Conservation (phyloP, 148 eudicot genomes). For the Vaccinium macrocarpon region DNA sequence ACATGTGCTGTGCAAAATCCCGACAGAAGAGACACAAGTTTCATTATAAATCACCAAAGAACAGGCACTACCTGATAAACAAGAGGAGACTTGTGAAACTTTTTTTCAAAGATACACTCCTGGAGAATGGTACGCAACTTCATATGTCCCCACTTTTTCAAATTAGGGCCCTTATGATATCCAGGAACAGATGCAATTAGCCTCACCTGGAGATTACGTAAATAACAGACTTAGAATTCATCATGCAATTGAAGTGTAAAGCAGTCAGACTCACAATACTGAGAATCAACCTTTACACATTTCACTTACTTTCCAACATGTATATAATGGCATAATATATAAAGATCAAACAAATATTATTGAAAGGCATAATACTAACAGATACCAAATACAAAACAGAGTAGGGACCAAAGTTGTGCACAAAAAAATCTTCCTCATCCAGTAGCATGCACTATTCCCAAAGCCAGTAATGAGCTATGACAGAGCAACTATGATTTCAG, state of each 20-base stretch:
- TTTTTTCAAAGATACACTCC: constrained; percentile 58
- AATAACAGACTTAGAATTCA: neutral
- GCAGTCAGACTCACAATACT: neutral
- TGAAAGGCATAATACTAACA: neutral
- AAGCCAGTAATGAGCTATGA: constrained; percentile 1
- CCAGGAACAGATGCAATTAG: constrained; percentile 97
- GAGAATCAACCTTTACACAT: neutral
- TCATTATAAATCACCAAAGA: constrained; percentile 4
- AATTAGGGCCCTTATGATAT: constrained; percentile 74
- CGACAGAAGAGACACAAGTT: neutral
- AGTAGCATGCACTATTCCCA: neutral
- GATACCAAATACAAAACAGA: neutral
- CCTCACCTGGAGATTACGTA: constrained; percentile 56
- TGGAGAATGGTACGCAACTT: constrained; percentile 80
- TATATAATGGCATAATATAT: neutral
- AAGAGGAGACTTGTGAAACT: constrained; percentile 76
- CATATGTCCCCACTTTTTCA: constrained; percentile 96
- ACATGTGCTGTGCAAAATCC: neutral
- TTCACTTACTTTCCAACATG: neutral
- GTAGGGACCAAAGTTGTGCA: neutral
- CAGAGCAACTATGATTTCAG: neutral
- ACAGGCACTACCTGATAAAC: constrained; percentile 69
- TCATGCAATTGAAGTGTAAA: neutral
- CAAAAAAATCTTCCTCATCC: neutral
- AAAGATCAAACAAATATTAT: neutral